Evolutionary conservation across 805 yeast genomes (phyloP).

Genomic region (Candida wancherniae): DNA sequence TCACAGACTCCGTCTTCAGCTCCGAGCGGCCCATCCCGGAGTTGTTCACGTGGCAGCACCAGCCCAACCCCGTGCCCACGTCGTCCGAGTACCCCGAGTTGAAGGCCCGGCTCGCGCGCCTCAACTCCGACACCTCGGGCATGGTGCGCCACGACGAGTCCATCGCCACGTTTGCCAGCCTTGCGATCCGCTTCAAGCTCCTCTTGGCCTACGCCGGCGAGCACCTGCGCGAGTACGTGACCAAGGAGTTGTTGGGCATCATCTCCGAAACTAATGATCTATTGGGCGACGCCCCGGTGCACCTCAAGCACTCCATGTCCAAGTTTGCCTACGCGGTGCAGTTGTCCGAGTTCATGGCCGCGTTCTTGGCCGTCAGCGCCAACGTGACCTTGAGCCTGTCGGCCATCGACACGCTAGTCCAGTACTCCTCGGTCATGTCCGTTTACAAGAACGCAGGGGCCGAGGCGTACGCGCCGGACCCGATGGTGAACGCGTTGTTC

Average conservation of each 20-base stretch:
- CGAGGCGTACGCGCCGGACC: conserved; percentile 2
- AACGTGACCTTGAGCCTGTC: conserved; percentile 4
- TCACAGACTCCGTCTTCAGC: conserved; percentile 2
- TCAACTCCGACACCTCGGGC: conserved; percentile 1
- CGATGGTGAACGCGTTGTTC: conserved; percentile 9
- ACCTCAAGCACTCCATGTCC: conserved; percentile 3
- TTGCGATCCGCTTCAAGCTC: conserved; percentile 4
- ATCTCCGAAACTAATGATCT: conserved; percentile 3
- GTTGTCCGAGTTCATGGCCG: conserved; percentile 8
- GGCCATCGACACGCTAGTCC: conserved; percentile 6
- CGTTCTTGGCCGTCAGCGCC: conserved; percentile 2
- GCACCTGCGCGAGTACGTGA: neutral
- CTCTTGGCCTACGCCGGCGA: conserved; percentile 2
- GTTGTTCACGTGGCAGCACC: conserved; percentile 2
- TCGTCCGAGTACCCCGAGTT: conserved; percentile 1
- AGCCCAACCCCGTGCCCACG: neutral
- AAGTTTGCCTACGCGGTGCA: conserved; percentile 2
- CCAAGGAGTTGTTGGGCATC: conserved; percentile 5
- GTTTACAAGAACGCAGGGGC: conserved; percentile 3
- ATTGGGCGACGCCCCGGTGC: neutral
- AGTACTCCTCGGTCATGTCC: conserved; percentile 4
- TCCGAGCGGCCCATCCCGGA: conserved; percentile 3
- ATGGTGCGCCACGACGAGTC: conserved; percentile 1
- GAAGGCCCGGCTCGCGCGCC: neutral
- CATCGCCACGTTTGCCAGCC: conserved; percentile 1